phyloP scores from a whole-genome alignment of 2,329 filamentous ascomycete species.

The Aspergillus vadensis region DNA sequence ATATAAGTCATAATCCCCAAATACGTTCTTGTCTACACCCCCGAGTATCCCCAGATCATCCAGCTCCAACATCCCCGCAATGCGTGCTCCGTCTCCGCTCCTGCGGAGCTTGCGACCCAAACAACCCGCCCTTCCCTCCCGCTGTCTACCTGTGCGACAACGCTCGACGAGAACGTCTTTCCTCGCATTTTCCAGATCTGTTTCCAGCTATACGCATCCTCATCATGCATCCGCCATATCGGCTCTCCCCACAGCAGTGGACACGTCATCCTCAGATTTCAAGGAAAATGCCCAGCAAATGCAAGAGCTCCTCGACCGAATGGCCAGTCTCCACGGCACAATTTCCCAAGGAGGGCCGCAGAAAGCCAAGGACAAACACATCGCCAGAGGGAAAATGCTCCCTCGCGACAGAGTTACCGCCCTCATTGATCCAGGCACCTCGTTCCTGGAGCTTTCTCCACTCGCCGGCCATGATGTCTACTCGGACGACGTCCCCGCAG shows the following conservation, averaged over 20 bases:
- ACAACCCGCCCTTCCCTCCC: conserved; percentile 25
- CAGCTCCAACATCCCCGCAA: conserved; percentile 31
- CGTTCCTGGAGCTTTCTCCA: conserved; percentile 91
- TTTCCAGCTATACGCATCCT: conserved; percentile 77
- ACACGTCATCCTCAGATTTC: conserved; percentile 76
- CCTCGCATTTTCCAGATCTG: conserved; percentile 38
- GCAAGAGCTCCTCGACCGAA: conserved; percentile 67
- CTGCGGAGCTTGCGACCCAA: conserved; percentile 41
- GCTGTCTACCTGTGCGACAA: conserved; percentile 23
- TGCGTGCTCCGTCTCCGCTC: conserved; percentile 41
- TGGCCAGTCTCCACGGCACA: conserved; percentile 69
- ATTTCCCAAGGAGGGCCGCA: conserved; percentile 76
- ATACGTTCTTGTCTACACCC: neutral
- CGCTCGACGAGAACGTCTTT: conserved; percentile 9
- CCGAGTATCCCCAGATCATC: conserved; percentile 2
- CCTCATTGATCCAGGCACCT: conserved; percentile 83
- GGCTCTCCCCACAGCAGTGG: conserved; percentile 72
- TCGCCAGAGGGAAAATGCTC: conserved; percentile 89
- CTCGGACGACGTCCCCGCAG: conserved; percentile 83
- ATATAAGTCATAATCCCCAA: neutral
- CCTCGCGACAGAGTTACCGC: conserved; percentile 85
- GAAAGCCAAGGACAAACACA: conserved; percentile 84
- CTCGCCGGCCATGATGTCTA: conserved; percentile 86
- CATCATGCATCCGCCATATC: conserved; percentile 84
- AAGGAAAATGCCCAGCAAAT: conserved; percentile 79